Conservation (phyloP, 2,329 filamentous ascomycete genomes). For the Fusarium cyanostomum region DNA sequence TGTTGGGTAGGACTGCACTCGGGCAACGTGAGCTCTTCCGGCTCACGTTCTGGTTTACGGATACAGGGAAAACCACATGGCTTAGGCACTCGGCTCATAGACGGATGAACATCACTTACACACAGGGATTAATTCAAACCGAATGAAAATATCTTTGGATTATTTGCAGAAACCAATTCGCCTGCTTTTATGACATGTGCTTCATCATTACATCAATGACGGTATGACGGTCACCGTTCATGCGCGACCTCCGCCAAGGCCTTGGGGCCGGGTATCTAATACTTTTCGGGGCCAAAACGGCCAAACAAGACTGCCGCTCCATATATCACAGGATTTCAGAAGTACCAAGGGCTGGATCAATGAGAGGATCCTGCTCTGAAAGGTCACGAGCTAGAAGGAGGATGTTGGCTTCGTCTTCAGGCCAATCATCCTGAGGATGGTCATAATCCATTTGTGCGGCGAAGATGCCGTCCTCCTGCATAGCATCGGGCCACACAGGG, state of each 20-base stretch:
- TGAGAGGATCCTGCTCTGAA: slow-evolving; percentile 34
- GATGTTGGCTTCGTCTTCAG: slow-evolving; percentile 56
- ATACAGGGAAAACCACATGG: slow-evolving; percentile 6
- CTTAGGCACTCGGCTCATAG: slow-evolving; percentile 32
- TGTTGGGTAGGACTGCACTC: slow-evolving; percentile 16
- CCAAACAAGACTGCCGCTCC: slow-evolving; percentile 14
- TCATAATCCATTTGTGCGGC: slow-evolving; percentile 48
- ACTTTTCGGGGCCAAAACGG: slow-evolving; percentile 12
- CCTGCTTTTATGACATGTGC: slow-evolving; percentile 12
- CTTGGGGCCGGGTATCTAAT: slow-evolving; percentile 40
- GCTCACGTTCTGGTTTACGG: neutral
- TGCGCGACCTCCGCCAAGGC: slow-evolving; percentile 13
- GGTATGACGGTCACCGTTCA: neutral
- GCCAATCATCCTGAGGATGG: slow-evolving; percentile 53
- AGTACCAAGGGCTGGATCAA: slow-evolving; percentile 47
- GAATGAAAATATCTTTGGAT: neutral
- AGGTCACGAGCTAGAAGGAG: slow-evolving; percentile 49
- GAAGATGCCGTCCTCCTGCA: slow-evolving; percentile 48
- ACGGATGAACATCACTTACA: slow-evolving; percentile 14
- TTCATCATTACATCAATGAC: slow-evolving; percentile 25
- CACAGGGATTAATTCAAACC: neutral
- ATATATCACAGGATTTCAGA: slow-evolving; percentile 4
- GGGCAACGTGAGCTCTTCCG: neutral
- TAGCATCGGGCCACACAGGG: slow-evolving; percentile 37
- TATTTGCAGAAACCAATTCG: neutral